Conservation (phyloP, 2,329 filamentous ascomycete genomes). For the Clathrospora elynae region DNA sequence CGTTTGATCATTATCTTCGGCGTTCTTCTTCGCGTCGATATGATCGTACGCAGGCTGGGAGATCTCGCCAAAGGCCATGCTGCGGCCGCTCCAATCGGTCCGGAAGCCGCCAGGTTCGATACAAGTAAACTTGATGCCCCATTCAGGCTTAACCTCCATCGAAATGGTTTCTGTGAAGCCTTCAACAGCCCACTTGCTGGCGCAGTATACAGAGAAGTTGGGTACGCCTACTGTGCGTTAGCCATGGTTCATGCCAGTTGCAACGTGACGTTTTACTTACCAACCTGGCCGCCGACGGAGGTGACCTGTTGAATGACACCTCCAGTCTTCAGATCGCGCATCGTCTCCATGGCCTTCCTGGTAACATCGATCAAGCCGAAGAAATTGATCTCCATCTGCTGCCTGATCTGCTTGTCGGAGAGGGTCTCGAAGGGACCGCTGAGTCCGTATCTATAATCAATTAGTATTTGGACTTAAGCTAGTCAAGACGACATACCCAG, state of each 20-base stretch:
- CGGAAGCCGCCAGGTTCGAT: constrained; percentile 56
- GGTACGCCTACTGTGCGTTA: constrained; percentile 36
- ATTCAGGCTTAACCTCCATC: constrained; percentile 54
- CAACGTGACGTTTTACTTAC: constrained; percentile 21
- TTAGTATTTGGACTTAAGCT: too few relatives aligned
- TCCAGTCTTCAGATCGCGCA: constrained; percentile 56
- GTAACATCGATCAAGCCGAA: constrained; percentile 63
- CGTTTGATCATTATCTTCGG: constrained; percentile 49
- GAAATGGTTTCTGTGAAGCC: constrained; percentile 54
- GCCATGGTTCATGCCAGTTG: neutral
- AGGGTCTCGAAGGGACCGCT: constrained; percentile 60
- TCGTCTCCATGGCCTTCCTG: constrained; percentile 51
- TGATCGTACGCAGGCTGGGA: constrained; percentile 56
- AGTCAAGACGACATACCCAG: too few relatives aligned
- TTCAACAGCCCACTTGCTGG: constrained; percentile 56
- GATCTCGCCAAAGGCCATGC: constrained; percentile 54
- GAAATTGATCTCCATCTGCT: constrained; percentile 65
- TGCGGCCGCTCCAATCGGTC: constrained; percentile 54
- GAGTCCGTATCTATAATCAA: too few relatives aligned
- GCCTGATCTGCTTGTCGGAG: constrained; percentile 55
- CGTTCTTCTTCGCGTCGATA: constrained; percentile 51
- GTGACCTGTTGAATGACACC: constrained; percentile 62
- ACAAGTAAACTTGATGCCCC: constrained; percentile 54
- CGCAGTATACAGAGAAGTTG: constrained; percentile 49
- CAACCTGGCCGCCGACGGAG: constrained; percentile 57